These are phyloP conservation scores for Rhizopus arrhizus DNA, from an alignment of 371 early-diverging fungal species.

Conservation along the genomic window DNA sequence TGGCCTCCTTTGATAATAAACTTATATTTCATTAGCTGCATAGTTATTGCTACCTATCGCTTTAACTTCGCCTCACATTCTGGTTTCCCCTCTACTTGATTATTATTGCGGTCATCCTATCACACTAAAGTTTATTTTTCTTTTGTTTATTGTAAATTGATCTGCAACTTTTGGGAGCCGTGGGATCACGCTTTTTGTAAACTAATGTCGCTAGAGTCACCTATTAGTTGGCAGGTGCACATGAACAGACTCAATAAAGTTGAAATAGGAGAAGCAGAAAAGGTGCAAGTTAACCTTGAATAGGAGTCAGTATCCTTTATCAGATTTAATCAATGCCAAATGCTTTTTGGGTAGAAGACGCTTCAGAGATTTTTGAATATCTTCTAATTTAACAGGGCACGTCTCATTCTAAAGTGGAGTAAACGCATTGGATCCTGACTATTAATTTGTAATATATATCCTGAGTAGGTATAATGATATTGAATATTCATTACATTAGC, in stretches of 20 bases:
- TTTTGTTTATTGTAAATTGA: too few relatives aligned
- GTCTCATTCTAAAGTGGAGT: background rate
- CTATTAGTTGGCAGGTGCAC: conserved; percentile 20
- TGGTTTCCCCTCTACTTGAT: too few relatives aligned
- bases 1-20: too few relatives aligned
- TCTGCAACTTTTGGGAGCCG: too few relatives aligned
- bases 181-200: conserved; percentile 15
- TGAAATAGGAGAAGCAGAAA: conserved; percentile 10
- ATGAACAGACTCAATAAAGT: conserved; percentile 24
- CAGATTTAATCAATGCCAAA: conserved; percentile 12
- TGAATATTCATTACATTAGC: conserved; percentile 10
- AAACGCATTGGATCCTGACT: too few relatives aligned
- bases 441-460: background rate
- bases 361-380: background rate
- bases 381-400: background rate
- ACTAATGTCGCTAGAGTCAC: conserved; percentile 29
- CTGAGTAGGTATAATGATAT: conserved; percentile 1
- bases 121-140: too few relatives aligned
- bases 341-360: conserved; percentile 10
- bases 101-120: too few relatives aligned
- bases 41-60: too few relatives aligned
- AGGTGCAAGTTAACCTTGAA: background rate
- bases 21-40: too few relatives aligned
- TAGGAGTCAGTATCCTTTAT: conserved; percentile 23
- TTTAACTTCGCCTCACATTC: too few relatives aligned